Conservation (phyloP, 805 yeast genomes). For the Millerago galiae region DNA sequence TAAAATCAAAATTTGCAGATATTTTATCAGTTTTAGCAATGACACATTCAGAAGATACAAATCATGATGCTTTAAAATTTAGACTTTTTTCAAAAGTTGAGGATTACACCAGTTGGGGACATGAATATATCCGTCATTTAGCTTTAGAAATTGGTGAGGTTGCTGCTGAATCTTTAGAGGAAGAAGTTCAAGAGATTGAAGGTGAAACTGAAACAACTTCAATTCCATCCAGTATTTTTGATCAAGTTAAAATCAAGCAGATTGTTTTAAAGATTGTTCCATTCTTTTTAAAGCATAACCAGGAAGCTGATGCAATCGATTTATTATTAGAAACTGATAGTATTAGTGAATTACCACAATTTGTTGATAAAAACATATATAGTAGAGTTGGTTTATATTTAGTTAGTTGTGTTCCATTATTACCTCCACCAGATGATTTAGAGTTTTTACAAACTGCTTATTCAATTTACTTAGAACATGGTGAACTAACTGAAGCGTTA, state of each 20-base stretch:
- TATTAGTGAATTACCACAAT: conserved; percentile 74
- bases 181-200: conserved; percentile 24
- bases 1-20: conserved; percentile 68
- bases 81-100: conserved; percentile 56
- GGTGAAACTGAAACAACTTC: conserved; percentile 6
- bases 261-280: conserved; percentile 79
- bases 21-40: conserved; percentile 88
- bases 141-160: conserved; percentile 93
- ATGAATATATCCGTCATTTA: conserved; percentile 93
- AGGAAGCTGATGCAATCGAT: conserved; percentile 98
- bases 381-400: conserved; percentile 89
- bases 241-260: conserved; percentile 42
- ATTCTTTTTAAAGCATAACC: conserved; percentile 86
- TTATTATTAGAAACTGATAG: conserved; percentile 82
- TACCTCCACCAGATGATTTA: conserved; percentile 91
- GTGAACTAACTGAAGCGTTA: conserved; percentile 83
- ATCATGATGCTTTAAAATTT: conserved; percentile 72
- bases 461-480: conserved; percentile 72
- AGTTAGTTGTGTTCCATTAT: conserved; percentile 92
- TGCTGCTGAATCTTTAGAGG: conserved; percentile 48
- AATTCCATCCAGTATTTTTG: conserved; percentile 16
- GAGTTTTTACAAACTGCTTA: conserved; percentile 84
- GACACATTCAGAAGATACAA: conserved; percentile 83
- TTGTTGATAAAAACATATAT: conserved; percentile 77
- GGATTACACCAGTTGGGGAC: conserved; percentile 88